Evolutionary conservation across 805 yeast genomes (phyloP).

Genomic region (Saccharomycopsis synnaedendra): DNA sequence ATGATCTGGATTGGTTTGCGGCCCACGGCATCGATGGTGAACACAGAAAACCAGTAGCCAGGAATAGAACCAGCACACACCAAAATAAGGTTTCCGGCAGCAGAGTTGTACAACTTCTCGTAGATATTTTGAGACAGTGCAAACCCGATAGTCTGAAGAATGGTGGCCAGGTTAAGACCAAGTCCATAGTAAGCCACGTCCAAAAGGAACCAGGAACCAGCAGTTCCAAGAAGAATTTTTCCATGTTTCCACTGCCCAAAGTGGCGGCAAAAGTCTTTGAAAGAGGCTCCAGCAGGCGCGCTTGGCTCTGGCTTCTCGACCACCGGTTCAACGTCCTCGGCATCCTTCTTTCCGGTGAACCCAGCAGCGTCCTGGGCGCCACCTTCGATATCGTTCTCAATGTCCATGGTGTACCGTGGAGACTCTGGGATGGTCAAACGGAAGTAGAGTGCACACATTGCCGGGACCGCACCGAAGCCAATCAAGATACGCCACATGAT

Average conservation of each 20-base stretch:
- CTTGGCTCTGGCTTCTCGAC: slow-evolving; percentile 26
- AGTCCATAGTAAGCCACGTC: slow-evolving; percentile 90
- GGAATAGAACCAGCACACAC: slow-evolving; percentile 88
- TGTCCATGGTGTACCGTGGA: slow-evolving; percentile 79
- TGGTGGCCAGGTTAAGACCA: slow-evolving; percentile 69
- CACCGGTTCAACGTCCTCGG: slow-evolving; percentile 27
- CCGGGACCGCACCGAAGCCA: slow-evolving; percentile 89
- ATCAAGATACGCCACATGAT: slow-evolving; percentile 90
- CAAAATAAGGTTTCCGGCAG: slow-evolving; percentile 88
- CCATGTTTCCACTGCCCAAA: slow-evolving; percentile 82
- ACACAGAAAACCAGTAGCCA: slow-evolving; percentile 83
- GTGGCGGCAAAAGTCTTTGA: slow-evolving; percentile 57
- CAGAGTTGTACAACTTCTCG: slow-evolving; percentile 56
- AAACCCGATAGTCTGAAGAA: slow-evolving; percentile 75
- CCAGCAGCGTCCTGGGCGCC: not conserved
- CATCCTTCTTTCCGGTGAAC: slow-evolving; percentile 24
- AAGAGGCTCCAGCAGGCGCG: slow-evolving; percentile 71
- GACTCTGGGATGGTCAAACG: slow-evolving; percentile 93
- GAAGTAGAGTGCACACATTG: slow-evolving; percentile 71
- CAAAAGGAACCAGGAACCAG: slow-evolving; percentile 83
- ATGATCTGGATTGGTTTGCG: slow-evolving; percentile 73
- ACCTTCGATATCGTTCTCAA: slow-evolving; percentile 38
- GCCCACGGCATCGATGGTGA: slow-evolving; percentile 71
- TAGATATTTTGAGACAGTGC: slow-evolving; percentile 65
- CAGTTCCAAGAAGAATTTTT: slow-evolving; percentile 77